Conservation (phyloP, 2,329 filamentous ascomycete species). For the Penicillium occitanis region DNA sequence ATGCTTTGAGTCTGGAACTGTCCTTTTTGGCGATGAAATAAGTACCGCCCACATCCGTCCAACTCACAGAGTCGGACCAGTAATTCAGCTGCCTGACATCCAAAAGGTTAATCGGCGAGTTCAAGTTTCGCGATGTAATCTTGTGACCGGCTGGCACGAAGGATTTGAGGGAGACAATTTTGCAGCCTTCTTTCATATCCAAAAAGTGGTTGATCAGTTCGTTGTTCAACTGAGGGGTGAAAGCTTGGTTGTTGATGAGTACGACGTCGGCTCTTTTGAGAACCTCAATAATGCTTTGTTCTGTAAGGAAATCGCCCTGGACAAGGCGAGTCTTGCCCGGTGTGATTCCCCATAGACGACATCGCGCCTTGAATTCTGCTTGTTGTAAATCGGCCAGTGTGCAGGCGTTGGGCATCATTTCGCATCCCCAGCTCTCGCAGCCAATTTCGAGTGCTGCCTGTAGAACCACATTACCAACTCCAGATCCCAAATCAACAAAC, state of each 20-base stretch:
- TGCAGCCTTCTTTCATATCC: constrained; percentile 85
- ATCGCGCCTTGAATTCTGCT: constrained; percentile 79
- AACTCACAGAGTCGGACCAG: constrained; percentile 73
- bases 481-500: constrained; percentile 93
- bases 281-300: constrained; percentile 66
- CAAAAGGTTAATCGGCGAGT: constrained; percentile 78
- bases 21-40: constrained; percentile 90
- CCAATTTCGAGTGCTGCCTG: constrained; percentile 92
- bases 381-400: constrained; percentile 77
- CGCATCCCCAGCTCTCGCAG: constrained; percentile 93
- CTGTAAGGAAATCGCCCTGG: constrained; percentile 78
- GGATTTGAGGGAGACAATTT: constrained; percentile 86
- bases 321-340: constrained; percentile 78
- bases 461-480: constrained; percentile 91
- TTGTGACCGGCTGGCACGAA: constrained; percentile 82
- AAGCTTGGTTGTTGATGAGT: constrained; percentile 96
- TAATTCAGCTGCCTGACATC: constrained; percentile 73
- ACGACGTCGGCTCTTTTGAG: constrained; percentile 90
- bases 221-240: constrained; percentile 83
- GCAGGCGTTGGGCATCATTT: constrained; percentile 91
- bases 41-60: constrained; percentile 78
- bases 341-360: constrained; percentile 82
- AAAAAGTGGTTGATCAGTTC: constrained; percentile 84
- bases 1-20: constrained; percentile 52
- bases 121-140: constrained; percentile 69